Base-by-base conservation (phyloP, 176 grass and related monocot genomes). In the Ensete ventricosum region DNA sequence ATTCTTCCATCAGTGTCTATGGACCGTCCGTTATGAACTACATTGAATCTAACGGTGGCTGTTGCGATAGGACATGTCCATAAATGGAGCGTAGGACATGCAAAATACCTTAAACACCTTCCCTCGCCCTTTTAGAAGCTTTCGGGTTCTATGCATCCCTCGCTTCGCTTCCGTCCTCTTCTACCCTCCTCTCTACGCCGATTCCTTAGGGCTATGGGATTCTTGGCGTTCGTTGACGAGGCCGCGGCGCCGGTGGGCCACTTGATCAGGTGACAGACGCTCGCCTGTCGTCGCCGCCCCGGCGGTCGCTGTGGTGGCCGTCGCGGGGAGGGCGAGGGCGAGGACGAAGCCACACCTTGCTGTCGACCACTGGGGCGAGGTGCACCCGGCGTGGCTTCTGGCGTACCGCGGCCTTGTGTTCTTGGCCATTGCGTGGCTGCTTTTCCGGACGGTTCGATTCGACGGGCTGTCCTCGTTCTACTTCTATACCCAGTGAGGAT, bases 401-500 rank as follows among this genome's bases (percentile, higher is more conserved):
- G 75, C 62, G 1, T 83, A 83, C 74, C 26, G 81, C 1, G 75
- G 55, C 6, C 19, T 77, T 1, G 81, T 78, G 64, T 72, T 64
- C 17, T 0, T 83, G 21, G 10, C 11, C 65, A 70, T 83, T 48
- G 22, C 19, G 50, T 66, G 1, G 2, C 55, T 83, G 13, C 50
- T 83, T 0, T 55, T 14, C 12, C 1, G 53, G 25, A 72, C 71
- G 27, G 10, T 78, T 1, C 50, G 11, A 0, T 53, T 14, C 20
- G 9, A 71, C 10, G 81, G 67, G 16, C 53, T 83, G 0, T 8
- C 60, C 0, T n/a, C 52, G 71, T 83, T 83, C 67, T 83, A 72
- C 54, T 83, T 83, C 81, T 83, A 83, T 20, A 78, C 81, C 8
- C 75, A 83, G 81, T 83, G n/a, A 66, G 75, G 14, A 16, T 54